Conservation (phyloP, 2,329 filamentous ascomycete genomes). For the Zasmidium citrigriseum region DNA sequence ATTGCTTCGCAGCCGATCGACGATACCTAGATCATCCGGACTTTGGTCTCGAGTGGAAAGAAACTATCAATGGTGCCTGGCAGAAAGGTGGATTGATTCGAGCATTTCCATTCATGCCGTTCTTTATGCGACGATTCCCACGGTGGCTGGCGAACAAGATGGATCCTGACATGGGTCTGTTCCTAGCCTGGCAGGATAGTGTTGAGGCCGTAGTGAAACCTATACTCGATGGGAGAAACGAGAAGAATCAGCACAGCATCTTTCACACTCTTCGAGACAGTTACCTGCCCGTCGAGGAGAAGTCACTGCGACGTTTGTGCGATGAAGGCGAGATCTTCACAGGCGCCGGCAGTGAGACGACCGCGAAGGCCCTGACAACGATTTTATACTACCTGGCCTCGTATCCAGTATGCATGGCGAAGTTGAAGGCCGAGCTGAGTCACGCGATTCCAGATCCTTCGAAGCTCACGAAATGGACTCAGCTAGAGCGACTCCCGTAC, state of each 20-base stretch:
- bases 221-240: neutral
- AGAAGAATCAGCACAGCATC: conserved; percentile 8
- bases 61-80: conserved; percentile 4
- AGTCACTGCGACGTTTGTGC: conserved; percentile 12
- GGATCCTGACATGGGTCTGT: conserved; percentile 6
- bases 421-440: conserved; percentile 10
- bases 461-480: conserved; percentile 1
- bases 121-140: conserved; percentile 5
- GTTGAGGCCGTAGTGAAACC: conserved; percentile 4
- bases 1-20: conserved; percentile 3
- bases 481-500: conserved; percentile 24
- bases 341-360: conserved; percentile 22
- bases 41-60: conserved; percentile 3
- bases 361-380: conserved; percentile 13
- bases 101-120: conserved; percentile 5
- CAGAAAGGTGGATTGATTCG: conserved; percentile 5
- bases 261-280: conserved; percentile 19
- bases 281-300: conserved; percentile 18
- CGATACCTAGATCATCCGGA: conserved; percentile 3
- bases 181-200: conserved; percentile 9
- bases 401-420: neutral
- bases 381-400: conserved; percentile 13
- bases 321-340: conserved; percentile 24
- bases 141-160: neutral
- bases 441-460: conserved; percentile 1